Base-by-base conservation (phyloP, 768 basidiomycete genomes). In the Auriscalpium microsporum region DNA sequence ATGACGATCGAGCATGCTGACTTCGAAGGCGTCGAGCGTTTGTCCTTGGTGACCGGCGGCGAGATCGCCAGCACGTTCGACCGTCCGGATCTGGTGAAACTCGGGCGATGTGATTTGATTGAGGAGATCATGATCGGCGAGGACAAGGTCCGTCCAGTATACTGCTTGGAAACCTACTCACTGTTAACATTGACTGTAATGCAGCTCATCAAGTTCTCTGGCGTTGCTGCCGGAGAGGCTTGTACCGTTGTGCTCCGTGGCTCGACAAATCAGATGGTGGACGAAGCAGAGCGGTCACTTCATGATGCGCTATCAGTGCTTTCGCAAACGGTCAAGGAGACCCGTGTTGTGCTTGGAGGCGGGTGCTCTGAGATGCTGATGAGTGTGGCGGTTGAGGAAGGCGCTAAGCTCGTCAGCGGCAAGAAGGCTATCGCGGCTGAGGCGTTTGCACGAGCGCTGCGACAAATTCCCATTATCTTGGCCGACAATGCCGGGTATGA, bases 91-190 rank as follows among this genome's bases (percentile, higher is more conserved):
- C 79, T 90, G 28, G 92, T 97, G 56, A 93, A 91, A 68, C 82
- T 99, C 11, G 96, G 96, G 7, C 78, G 77, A 42, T 98, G 95
- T 67, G 95, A 97, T 60, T 68, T 94, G 59, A 96, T 99, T 54
- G 96, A 98, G 73, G 96, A 99, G 74, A 87, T 98, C 63, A 97
- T 99, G 80, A 97, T 99, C 61, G 96, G 96, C 16, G 96, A 99
- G 73, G 96, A 99, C 71, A 96, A 94, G 83, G 95, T 93, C 57
- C 21, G 75, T 54, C 17, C 17, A 16, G 13, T 37, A 6, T n/a
- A 19, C 17, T 17, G 51, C 56, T 65, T 36, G 64, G 36, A 0
- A 7, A 34, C 19, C n/a, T 0, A 14, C 10, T 23, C 28, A 45
- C 38, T 23, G 33, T 38, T 46, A 33, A 37, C n/a, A 50, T 17